Evolutionary conservation across 2,329 filamentous ascomycete genomes (phyloP), one percentile per base, ranked within the genome.

Genomic region (Trichoderma atrobrunneum): DNA sequence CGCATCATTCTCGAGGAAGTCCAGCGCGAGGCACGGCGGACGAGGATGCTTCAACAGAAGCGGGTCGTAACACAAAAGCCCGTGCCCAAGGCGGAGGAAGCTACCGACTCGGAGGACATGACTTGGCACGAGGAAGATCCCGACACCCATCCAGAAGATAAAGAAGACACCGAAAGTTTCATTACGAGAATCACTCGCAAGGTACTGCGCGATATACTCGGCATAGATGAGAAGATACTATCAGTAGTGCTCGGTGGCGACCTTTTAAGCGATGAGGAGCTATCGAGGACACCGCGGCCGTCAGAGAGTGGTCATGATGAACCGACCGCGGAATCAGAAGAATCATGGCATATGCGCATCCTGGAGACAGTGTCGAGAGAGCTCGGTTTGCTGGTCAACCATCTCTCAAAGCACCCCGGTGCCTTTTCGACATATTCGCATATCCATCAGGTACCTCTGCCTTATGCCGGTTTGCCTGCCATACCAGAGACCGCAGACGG

Each of bases 191-290:
- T 98, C 64, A 97, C 95, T 3, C 89, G 92, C 72, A 93, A 91
- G 77, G 92, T 98, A 32, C 94, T 99, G 76, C 89, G 91, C 67
- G 94, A 98, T 78, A 84, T 99, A 57, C 92, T 98, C 79, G 95
- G 95, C 10, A 92, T 99, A 70, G 95, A 98, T 77, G 94, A 98
- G 74, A 88, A 89, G 64, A 85, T 96, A 24, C 87, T 99, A 10
- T 93, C 93, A 0, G 90, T 98, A 64, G 90, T 99, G 10, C 91
- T 98, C 71, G 96, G 96, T 14, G 94, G 98, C 79, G 85, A 89
- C 3, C 82, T 97, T 28, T 90, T 91, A 3, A 83, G 83, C 30
- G 83, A 85, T 30, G 82, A 87, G 48, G 81, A 86, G 72, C 74
- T 87, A 11, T 84, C 85, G 12, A 80, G 84, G 11, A 87, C 84